Base-by-base conservation (phyloP, 805 yeast species). In the Pichia ethanolica region DNA sequence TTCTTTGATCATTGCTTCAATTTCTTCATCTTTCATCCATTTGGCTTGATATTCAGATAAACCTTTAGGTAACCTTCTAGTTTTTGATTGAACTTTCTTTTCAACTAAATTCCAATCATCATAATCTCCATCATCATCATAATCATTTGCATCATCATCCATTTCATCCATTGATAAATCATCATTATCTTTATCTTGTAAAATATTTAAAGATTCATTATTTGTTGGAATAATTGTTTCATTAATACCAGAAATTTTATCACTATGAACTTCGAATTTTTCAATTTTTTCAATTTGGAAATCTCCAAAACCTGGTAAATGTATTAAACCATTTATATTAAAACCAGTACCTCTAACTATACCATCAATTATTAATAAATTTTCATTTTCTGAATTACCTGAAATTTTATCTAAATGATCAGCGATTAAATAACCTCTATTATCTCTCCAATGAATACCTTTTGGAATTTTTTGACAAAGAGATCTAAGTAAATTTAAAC, bases 221-320 rank as follows among this genome's bases (percentile, higher is more conserved):
- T 69, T 78, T 55, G 61, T 63, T 7, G 63, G 65, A 46, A 53
- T 74, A 60, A 44, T 54, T 20, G 44, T 55, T 53, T 53, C 61
- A 4, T 53, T 53, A 12, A 60, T 66, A n/a, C 50, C 53, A 39
- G 44, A 52, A 42, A 50, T 57, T 25, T 60, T 55, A 13, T 57
- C 55, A 30, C 30, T n/a, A 27, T 30, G 28, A 20, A 30, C n/a
- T 3, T 79, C 40, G 55, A 71, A 78, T 56, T 71, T 79, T 58
- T 84, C 89, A 48, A 93, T 78, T 44, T 69, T 74, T 44, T 77
- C 82, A 26, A 93, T 66, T 65, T 84, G 89, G 70, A 80, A 89
- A 65, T 93, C 98, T 14, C 99, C 99, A 53, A 75, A 73, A 1
- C 90, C 96, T 5, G 96, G 96, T 34, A 95, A 70, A 62, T 91